Evolutionary conservation across 2,329 filamentous ascomycete species (phyloP).

Genomic region (Trichoderma brevicompactum): DNA sequence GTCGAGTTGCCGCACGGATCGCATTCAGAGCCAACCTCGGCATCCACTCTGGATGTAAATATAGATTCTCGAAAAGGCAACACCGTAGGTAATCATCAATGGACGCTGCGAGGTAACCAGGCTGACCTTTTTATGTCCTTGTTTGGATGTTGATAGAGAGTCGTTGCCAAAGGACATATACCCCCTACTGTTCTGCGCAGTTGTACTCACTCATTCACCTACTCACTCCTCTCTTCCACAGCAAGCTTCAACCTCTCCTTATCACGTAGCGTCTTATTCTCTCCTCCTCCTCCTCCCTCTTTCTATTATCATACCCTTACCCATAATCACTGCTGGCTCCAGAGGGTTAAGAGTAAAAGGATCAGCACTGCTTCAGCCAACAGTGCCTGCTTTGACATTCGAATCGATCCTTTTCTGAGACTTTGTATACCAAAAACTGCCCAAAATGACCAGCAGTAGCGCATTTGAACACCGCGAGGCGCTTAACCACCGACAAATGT

Average conservation of each 20-base stretch:
- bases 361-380: background rate
- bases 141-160: background rate
- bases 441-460: background rate
- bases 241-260: slow-evolving; percentile 1
- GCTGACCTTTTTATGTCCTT: background rate
- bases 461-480: background rate
- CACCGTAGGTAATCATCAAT: background rate
- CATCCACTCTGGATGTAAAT: slow-evolving; percentile 15
- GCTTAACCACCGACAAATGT: slow-evolving; percentile 24
- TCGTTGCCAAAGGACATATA: slow-evolving; percentile 19
- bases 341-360: background rate
- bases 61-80: background rate
- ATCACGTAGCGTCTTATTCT: background rate
- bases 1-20: slow-evolving; percentile 5
- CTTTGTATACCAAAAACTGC: background rate
- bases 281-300: background rate
- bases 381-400: background rate
- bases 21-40: background rate
- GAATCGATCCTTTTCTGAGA: background rate
- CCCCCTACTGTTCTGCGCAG: background rate
- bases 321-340: background rate
- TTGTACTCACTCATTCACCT: background rate
- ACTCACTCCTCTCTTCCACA: slow-evolving; percentile 9
- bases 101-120: background rate
- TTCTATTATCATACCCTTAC: background rate